A percentile compares a stretch with the other conserved stretches of the same genome.
Evolutionary conservation across 2,329 filamentous ascomycete species (phyloP).

Genomic region (Zymoseptoria passerinii): DNA sequence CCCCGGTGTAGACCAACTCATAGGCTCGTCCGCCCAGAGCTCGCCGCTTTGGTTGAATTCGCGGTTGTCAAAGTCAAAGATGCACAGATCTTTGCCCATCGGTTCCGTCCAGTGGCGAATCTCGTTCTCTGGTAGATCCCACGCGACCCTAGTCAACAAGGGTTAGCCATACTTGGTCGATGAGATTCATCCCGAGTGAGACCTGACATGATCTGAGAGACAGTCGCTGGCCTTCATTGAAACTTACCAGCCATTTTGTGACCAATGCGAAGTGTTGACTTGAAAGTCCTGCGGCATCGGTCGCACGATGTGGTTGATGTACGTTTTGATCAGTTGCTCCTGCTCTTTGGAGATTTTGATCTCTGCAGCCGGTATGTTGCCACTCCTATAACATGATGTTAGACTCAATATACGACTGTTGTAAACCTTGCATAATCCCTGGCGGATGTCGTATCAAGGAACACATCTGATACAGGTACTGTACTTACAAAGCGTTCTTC

Average conservation of each 20-base stretch:
- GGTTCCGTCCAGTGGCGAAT: constrained; percentile 1
- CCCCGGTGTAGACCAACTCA: constrained; percentile 1
- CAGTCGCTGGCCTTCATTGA: too few species aligned
- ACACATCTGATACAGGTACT: neutral
- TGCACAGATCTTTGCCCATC: constrained; percentile 1
- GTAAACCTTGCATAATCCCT: neutral
- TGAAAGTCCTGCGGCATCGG: neutral
- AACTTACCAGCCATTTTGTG: neutral
- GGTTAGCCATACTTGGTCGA: too few species aligned
- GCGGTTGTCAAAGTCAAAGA: constrained; percentile 4
- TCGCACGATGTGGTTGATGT: neutral
- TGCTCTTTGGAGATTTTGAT: neutral
- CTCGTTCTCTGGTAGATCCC: neutral
- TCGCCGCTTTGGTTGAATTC: constrained; percentile 1
- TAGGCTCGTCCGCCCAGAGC: neutral
- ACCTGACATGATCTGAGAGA: too few species aligned
- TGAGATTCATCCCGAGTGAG: too few species aligned
- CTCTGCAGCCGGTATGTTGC: neutral
- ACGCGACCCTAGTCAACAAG: neutral
- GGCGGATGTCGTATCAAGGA: neutral
- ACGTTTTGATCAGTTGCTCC: neutral
- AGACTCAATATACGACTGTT: neutral
- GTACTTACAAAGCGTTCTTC: neutral
- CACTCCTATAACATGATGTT: neutral
- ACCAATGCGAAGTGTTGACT: neutral